These are phyloP conservation scores for Filosporella fistucella DNA, from an alignment of 495 filamentous ascomycete genomes.

Conservation along the genomic window DNA sequence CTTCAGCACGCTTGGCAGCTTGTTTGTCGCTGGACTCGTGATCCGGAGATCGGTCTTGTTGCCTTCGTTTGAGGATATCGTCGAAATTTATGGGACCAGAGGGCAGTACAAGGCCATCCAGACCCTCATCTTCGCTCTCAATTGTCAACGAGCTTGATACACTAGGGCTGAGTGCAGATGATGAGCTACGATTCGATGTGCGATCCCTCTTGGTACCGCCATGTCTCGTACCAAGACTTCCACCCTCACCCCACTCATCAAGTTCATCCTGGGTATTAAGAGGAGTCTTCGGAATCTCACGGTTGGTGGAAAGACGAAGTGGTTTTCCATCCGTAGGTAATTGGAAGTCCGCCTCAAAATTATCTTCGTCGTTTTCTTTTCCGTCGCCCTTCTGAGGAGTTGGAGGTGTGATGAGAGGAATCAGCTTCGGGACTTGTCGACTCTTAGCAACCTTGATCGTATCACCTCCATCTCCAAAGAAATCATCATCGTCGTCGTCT, in stretches of 20 bases:
- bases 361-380: constrained; percentile 45
- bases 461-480: constrained; percentile 54
- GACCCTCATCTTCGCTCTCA: constrained; percentile 91
- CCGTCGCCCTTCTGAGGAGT: constrained; percentile 38
- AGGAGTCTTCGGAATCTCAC: constrained; percentile 53
- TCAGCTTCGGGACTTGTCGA: constrained; percentile 44
- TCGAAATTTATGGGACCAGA: constrained; percentile 77
- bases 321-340: constrained; percentile 54
- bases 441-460: constrained; percentile 67
- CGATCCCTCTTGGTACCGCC: constrained; percentile 77
- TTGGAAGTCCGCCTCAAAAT: constrained; percentile 76
- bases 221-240: constrained; percentile 78
- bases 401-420: constrained; percentile 53
- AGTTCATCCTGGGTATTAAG: constrained; percentile 67
- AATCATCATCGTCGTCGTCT: constrained; percentile 56
- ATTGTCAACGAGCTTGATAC: constrained; percentile 82
- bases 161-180: constrained; percentile 86
- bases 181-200: constrained; percentile 74
- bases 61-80: constrained; percentile 66
- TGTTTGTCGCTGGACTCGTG: constrained; percentile 29
- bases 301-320: constrained; percentile 54
- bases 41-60: constrained; percentile 46
- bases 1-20: constrained; percentile 27
- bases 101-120: constrained; percentile 82
- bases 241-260: constrained; percentile 87